Evolutionary conservation across 1,139 yeast species (phyloP).

Genomic region (Pichia sp.): DNA sequence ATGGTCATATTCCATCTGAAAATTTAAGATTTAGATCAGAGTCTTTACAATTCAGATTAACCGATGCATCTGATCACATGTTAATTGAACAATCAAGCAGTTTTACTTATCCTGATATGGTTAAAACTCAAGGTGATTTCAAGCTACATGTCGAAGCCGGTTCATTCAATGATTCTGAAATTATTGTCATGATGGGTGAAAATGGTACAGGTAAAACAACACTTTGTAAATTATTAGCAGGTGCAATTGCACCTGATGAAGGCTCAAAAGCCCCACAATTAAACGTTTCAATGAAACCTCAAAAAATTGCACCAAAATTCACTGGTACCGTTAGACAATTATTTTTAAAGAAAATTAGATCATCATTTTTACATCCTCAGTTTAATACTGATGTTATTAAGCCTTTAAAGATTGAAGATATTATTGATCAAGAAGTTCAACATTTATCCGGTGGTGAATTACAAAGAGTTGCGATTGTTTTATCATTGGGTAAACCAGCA

Average conservation of each 20-base stretch:
- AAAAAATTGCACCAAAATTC: conserved; percentile 96
- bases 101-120: conserved; percentile 72
- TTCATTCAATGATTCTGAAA: conserved; percentile 92
- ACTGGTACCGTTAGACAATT: conserved; percentile 97
- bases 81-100: conserved; percentile 74
- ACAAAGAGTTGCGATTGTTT: conserved; percentile 97
- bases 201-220: conserved; percentile 99
- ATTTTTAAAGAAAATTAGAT: conserved; percentile 92
- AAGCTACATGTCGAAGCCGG: conserved; percentile 73
- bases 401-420: conserved; percentile 88
- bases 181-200: conserved; percentile 98
- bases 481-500: conserved; percentile 90
- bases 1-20: conserved; percentile 96
- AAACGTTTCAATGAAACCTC: conserved; percentile 96
- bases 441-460: conserved; percentile 98
- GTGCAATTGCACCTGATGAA: conserved; percentile 80
- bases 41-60: conserved; percentile 85
- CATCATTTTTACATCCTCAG: conserved; percentile 90
- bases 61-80: conserved; percentile 83
- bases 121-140: conserved; percentile 94
- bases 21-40: conserved; percentile 95
- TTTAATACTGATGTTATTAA: conserved; percentile 97
- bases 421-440: conserved; percentile 96
- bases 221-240: conserved; percentile 90
- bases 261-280: conserved; percentile 71